Base-by-base conservation (phyloP, 805 yeast species). In the Kazachstania martiniae region DNA sequence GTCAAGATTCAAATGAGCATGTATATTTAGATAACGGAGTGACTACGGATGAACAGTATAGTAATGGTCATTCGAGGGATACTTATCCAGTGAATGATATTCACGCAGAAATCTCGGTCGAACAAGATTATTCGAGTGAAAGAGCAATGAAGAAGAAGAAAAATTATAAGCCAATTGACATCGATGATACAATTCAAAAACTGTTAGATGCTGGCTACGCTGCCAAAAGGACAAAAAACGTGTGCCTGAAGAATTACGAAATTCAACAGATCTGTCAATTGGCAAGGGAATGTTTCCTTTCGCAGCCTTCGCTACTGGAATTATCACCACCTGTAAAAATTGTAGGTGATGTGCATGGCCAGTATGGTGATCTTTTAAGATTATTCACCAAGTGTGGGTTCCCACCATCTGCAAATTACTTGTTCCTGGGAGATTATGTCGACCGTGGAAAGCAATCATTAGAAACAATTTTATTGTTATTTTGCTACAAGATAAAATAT, bases 291-390 rank as follows among this genome's bases (percentile, higher is more conserved):
- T 77, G 89, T 12, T 84, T 91, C 47, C 61, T 91, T 36, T 72
- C 82, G 34, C 97, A 91, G 56, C 98, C 98, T 5, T 71, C 95
- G 4, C 61, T 89, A 32, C 64, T 89, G 37, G 97, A 91, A 56
- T 65, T 89, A 39, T 73, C 83, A 15, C 59, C 91, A 1, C 87
- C 91, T 0, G 89, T 81, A 3, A 82, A 82, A 52, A 72, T 82
- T 37, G 89, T 81, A 5, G 91, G 91, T 27, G 98, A 91, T 55
- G 94, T 91, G 19, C 98, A 91, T 58, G 98, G 98, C 19, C 98
- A 91, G 59, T 91, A 79, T 54, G 81, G 82, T 32, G 98, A 91
- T 59, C 65, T 91, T 40, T 74, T 91, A 42, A 72, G 98, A 43
- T 70, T 91, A 38, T 85, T 91, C 59, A 85, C 94, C 35, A 80